Conservation (phyloP, 225 moss, liverwort and hornwort genomes). For the Sphagnum tenellum region DNA sequence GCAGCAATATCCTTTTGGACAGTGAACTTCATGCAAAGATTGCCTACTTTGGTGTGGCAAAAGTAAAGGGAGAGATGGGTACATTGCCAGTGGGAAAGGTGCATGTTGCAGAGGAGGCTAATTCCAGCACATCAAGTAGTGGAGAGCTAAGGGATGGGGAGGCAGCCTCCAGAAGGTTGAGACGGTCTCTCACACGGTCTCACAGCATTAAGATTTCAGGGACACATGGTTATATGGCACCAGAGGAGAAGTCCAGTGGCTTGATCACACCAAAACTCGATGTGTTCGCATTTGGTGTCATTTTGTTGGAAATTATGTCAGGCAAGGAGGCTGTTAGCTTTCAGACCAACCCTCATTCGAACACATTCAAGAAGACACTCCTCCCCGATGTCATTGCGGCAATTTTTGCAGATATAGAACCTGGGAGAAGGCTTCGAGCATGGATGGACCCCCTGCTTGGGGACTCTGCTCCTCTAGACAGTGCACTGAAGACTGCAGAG, state of each 20-base stretch:
- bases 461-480: slow-evolving; percentile 55
- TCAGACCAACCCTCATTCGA: slow-evolving; percentile 16
- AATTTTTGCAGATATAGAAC: slow-evolving; percentile 55
- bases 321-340: slow-evolving; percentile 73
- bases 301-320: slow-evolving; percentile 77
- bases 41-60: slow-evolving; percentile 68
- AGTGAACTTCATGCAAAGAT: slow-evolving; percentile 55
- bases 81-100: no score
- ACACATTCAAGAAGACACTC: slow-evolving; percentile 40
- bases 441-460: slow-evolving; percentile 89
- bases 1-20: slow-evolving; percentile 69
- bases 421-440: slow-evolving; percentile 43
- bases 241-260: slow-evolving; percentile 64
- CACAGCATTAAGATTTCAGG: slow-evolving; percentile 81
- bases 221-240: slow-evolving; percentile 93
- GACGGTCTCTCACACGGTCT: slow-evolving; percentile 30
- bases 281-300: slow-evolving; percentile 73
- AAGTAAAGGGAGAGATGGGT: slow-evolving; percentile 53
- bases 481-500: slow-evolving; percentile 49
- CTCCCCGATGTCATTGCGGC: slow-evolving; percentile 46
- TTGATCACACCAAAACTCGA: slow-evolving; percentile 61
- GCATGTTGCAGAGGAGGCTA: slow-evolving; percentile 4
- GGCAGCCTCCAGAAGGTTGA: neutral
- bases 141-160: no score
- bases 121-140: no score